These are phyloP conservation scores for Neospora caninum DNA, from an alignment of 169 alveolate genomes.

Conservation along the genomic window DNA sequence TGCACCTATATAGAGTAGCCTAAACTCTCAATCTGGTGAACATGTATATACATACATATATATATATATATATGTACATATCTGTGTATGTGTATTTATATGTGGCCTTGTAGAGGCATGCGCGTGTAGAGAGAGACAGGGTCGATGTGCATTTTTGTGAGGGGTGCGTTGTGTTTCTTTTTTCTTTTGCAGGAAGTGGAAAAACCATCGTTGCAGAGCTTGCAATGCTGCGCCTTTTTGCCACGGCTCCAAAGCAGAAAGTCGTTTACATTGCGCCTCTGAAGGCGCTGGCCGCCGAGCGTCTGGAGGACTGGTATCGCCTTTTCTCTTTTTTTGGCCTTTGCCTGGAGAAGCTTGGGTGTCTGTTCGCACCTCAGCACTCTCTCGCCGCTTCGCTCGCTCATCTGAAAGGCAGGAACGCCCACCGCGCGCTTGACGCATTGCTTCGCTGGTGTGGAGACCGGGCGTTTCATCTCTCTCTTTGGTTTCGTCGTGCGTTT, in stretches of 20 bases:
- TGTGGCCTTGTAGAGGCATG: too few relatives aligned
- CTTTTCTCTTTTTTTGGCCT: background rate
- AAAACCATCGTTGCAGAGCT: conserved; percentile 98
- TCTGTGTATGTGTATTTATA: background rate
- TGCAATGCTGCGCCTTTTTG: conserved; percentile 92
- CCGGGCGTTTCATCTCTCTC: too few relatives aligned
- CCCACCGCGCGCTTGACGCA: too few relatives aligned
- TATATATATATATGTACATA: conserved; percentile 9
- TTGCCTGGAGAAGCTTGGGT: background rate
- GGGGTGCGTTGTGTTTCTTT: too few relatives aligned
- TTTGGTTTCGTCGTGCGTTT: too few relatives aligned
- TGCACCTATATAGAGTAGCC: background rate
- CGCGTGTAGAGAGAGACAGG: too few relatives aligned
- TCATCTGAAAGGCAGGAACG: too few relatives aligned
- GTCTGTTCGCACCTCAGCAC: too few relatives aligned
- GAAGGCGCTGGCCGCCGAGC: conserved; percentile 96
- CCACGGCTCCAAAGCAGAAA: conserved; percentile 83
- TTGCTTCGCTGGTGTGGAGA: too few relatives aligned
- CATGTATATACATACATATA: background rate
- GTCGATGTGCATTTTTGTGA: too few relatives aligned
- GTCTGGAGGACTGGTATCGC: conserved; percentile 79
- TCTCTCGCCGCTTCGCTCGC: too few relatives aligned
- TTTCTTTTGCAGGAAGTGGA: conserved; percentile 91
- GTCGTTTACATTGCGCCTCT: conserved; percentile 98
- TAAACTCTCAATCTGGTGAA: background rate